These are phyloP conservation scores for Rhododendron molle DNA, from an alignment of 148 eudicot genomes.

Conservation along the genomic window DNA sequence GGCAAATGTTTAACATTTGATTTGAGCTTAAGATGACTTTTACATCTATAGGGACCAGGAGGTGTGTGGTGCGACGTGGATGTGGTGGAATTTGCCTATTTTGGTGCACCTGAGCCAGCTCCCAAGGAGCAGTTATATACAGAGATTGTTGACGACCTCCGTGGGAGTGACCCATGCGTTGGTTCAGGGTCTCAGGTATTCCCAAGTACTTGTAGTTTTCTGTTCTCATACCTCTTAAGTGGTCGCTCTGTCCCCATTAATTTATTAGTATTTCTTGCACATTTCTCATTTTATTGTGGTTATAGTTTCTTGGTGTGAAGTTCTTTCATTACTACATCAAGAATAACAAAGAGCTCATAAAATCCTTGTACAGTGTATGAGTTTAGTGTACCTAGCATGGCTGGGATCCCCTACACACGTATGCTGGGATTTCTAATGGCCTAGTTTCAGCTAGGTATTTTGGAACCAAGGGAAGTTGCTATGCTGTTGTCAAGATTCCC, in stretches of 20 bases:
- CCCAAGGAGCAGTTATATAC: slow-evolving; percentile 96
- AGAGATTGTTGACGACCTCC: slow-evolving; percentile 95
- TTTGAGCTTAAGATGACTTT: slow-evolving; percentile 18
- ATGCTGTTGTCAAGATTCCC: background rate
- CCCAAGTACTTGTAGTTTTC: background rate
- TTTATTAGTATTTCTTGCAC: background rate
- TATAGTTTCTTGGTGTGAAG: background rate
- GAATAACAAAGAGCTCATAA: background rate
- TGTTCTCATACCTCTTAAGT: background rate
- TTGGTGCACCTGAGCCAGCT: slow-evolving; percentile 95
- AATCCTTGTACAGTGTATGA: background rate
- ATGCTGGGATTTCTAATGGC: background rate
- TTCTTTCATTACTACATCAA: background rate
- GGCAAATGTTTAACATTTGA: background rate
- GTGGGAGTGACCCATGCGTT: slow-evolving; percentile 83
- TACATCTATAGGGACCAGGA: slow-evolving; percentile 77
- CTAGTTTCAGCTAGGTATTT: background rate
- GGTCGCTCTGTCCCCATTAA: background rate
- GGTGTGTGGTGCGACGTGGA: slow-evolving; percentile 98
- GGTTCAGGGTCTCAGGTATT: slow-evolving; percentile 99
- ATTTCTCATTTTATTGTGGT: background rate
- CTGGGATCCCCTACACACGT: background rate
- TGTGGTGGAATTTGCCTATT: slow-evolving; percentile 92
- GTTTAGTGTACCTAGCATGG: background rate
- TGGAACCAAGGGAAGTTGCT: background rate